Percentiles rank a stretch among this genome's conserved stretches.
These are phyloP conservation scores for Lepidium aucheri DNA, from an alignment of 345 rosid genomes.

Conservation along the genomic window DNA sequence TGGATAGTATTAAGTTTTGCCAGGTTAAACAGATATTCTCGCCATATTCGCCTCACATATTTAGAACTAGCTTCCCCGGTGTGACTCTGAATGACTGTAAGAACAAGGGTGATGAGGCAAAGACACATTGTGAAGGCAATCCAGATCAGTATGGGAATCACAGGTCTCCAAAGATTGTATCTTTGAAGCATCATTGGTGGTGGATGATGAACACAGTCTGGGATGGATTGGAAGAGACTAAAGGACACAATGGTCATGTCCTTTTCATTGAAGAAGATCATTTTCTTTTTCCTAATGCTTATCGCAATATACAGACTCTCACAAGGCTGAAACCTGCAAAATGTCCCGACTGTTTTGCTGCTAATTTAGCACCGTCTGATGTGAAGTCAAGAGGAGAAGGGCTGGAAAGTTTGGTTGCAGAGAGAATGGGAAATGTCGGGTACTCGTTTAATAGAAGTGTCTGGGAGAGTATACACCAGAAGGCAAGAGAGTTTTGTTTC, in stretches of 20 bases:
- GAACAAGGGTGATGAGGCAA: constrained; percentile 50
- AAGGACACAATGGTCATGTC: constrained; percentile 51
- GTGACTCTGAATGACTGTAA: constrained; percentile 55
- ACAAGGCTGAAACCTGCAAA: constrained; percentile 47
- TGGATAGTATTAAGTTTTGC: constrained; percentile 71
- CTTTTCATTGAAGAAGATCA: constrained; percentile 99
- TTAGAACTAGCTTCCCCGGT: constrained; percentile 58
- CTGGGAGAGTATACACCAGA: constrained; percentile 76
- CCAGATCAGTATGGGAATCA: constrained; percentile 97
- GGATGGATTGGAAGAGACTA: constrained; percentile 86
- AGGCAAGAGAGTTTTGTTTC: constrained; percentile 78
- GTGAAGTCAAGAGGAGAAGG: constrained; percentile 90
- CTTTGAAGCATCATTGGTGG: constrained; percentile 99
- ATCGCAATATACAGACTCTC: constrained; percentile 79
- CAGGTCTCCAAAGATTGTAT: constrained; percentile 70
- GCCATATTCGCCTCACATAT: constrained; percentile 80
- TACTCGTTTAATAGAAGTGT: constrained; percentile 76
- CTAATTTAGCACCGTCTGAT: constrained; percentile 88
- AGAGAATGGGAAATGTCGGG: constrained; percentile 94
- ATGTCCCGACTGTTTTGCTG: constrained; percentile 85
- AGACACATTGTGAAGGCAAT: constrained; percentile 56
- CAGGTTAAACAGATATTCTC: constrained; percentile 88
- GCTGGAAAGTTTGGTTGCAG: constrained; percentile 57
- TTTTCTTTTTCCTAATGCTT: constrained; percentile 87
- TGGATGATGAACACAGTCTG: constrained; percentile 99